Conservation (phyloP, 2,329 filamentous ascomycete species). For the Hypoxylon sp. region DNA sequence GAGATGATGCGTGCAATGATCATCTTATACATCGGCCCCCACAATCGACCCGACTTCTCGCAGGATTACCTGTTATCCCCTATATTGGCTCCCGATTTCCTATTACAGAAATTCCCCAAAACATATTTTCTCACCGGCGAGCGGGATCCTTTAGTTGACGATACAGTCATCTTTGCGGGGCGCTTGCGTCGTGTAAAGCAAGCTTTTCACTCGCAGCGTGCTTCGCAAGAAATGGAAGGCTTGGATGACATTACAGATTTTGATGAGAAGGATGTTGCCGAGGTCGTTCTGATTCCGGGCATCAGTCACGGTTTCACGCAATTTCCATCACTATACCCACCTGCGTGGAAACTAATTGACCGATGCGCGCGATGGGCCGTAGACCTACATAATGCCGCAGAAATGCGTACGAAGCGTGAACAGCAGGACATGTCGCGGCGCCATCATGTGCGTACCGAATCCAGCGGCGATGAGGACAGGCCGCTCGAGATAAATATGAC, state of each 20-base stretch:
- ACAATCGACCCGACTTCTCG: slow-evolving; percentile 92
- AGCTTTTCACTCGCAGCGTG: slow-evolving; percentile 65
- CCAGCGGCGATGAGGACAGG: slow-evolving; percentile 82
- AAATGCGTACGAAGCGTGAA: slow-evolving; percentile 57
- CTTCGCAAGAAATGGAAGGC: slow-evolving; percentile 66
- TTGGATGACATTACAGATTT: slow-evolving; percentile 69
- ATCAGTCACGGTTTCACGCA: slow-evolving; percentile 96
- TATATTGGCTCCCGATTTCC: slow-evolving; percentile 85
- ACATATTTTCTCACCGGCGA: slow-evolving; percentile 96
- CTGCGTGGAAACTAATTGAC: slow-evolving; percentile 90
- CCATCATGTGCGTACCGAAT: slow-evolving; percentile 70
- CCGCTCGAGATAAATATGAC: slow-evolving; percentile 86
- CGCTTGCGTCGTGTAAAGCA: slow-evolving; percentile 85
- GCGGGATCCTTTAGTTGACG: slow-evolving; percentile 93
- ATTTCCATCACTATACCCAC: slow-evolving; percentile 88
- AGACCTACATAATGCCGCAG: slow-evolving; percentile 75
- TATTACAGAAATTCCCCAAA: slow-evolving; percentile 91
- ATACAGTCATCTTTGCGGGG: slow-evolving; percentile 96
- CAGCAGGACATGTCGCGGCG: slow-evolving; percentile 50
- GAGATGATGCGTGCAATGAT: slow-evolving; percentile 99
- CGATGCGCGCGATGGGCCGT: slow-evolving; percentile 86
- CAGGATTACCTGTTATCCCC: slow-evolving; percentile 93
- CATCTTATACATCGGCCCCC: slow-evolving; percentile 94
- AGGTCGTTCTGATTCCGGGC: slow-evolving; percentile 88
- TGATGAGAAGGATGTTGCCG: slow-evolving; percentile 80